Evolutionary conservation across 192 early-diverging fungal species (phyloP), one percentile per base, ranked within the genome.

Genomic region (Linnemannia exigua): DNA sequence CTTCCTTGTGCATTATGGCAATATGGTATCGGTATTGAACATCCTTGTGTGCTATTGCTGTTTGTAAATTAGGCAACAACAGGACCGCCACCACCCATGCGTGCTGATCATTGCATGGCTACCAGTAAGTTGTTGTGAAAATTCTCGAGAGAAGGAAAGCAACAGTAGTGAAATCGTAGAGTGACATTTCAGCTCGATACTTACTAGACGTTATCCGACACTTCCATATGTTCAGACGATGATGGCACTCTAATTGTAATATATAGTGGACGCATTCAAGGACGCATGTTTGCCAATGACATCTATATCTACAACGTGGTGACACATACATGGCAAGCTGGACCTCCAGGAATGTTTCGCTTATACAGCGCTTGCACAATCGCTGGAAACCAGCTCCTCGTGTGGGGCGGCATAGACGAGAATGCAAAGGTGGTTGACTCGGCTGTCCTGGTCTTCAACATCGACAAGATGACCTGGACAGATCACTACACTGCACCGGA

Each of bases 71-170:
- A 86, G 84, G 17, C 44, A 25, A 77, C 84, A 5, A 74, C 61
- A 3, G 84, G 84, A 16, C 31, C 31, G 0, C 17, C 74, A 12
- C 84, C 84, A 61, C 48, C 78, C 0, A 76, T 79, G 78, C 67
- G 84, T 33, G 54, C 79, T 31, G 84, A 86, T 75, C 78, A 74
- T 63, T 86, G 84, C 72, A 86, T 86, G 84, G 50, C 84, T 0
- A 35, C 84, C 16, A 86, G 84, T 86, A 86, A 74, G 84, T 71
- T 14, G 28, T 7, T 0, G 36, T 5, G 36, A 37, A 28, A 19
- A 67, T 44, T 44, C 9, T 44, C 41, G 9, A 44, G 41, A 35
- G 9, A 37, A 38, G 17, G n/a, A 69, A 0, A 4, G 22, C 20
- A 41, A 22, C 28, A 31, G 61, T 12, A 66, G n/a, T n/a, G 2